Evolutionary conservation across 2,329 filamentous ascomycete species (phyloP).

Genomic region (Pseudogymnoascus sp.): DNA sequence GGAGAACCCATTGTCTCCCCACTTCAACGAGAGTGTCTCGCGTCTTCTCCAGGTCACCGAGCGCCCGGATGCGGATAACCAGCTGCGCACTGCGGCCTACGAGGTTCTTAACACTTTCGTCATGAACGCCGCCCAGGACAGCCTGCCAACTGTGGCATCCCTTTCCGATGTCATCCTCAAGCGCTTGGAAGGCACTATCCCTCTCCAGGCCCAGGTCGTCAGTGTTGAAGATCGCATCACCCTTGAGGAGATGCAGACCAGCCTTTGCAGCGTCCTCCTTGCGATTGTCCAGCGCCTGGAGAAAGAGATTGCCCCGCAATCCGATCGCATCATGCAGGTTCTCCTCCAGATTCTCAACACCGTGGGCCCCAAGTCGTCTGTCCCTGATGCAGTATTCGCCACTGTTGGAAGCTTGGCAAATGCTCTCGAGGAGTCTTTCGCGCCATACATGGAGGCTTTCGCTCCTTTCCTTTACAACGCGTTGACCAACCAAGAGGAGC

Average conservation of each 20-base stretch:
- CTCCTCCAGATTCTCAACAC: conserved; percentile 72
- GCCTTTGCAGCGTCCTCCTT: conserved; percentile 82
- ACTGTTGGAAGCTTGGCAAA: conserved; percentile 87
- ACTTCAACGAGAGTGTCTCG: conserved; percentile 87
- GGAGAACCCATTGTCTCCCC: conserved; percentile 75
- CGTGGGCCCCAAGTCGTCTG: conserved; percentile 77
- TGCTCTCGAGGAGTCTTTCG: conserved; percentile 83
- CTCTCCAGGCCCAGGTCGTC: conserved; percentile 85
- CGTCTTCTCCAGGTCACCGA: conserved; percentile 81
- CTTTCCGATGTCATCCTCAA: conserved; percentile 84
- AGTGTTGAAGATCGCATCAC: conserved; percentile 95
- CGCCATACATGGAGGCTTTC: conserved; percentile 97
- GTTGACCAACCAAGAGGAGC: conserved; percentile 90
- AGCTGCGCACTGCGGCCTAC: conserved; percentile 89
- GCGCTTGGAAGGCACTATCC: conserved; percentile 81
- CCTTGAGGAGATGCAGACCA: conserved; percentile 96
- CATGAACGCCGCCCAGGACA: conserved; percentile 80
- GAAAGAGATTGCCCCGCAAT: conserved; percentile 79
- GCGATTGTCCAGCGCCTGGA: conserved; percentile 87
- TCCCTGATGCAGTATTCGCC: conserved; percentile 89
- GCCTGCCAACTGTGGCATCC: conserved; percentile 67
- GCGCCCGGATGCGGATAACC: conserved; percentile 71
- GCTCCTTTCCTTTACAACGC: conserved; percentile 88
- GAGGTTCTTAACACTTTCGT: conserved; percentile 95
- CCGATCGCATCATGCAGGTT: conserved; percentile 88